Conservation (phyloP, 768 basidiomycete genomes). For the Amanita muscaria region DNA sequence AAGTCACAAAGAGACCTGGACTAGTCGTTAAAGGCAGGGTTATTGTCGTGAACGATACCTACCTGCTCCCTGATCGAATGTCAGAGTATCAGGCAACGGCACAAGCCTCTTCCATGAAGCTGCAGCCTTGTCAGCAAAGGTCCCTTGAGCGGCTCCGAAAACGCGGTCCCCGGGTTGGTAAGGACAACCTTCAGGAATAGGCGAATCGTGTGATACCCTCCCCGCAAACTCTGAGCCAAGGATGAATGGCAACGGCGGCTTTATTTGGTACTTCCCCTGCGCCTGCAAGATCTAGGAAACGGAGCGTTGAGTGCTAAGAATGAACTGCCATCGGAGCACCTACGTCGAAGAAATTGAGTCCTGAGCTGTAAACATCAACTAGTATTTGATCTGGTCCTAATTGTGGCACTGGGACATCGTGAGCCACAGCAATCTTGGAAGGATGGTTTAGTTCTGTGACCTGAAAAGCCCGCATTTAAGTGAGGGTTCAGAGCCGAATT, state of each 20-base stretch:
- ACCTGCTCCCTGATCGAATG: constrained; percentile 84
- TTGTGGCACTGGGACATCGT: constrained; percentile 51
- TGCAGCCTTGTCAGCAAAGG: constrained; percentile 70
- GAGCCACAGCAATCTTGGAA: constrained; percentile 46
- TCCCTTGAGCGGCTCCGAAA: constrained; percentile 75
- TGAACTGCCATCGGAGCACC: neutral
- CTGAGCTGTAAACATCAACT: constrained; percentile 68
- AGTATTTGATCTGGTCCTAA: constrained; percentile 47
- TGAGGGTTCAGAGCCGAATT: no score
- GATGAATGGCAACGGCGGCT: constrained; percentile 79
- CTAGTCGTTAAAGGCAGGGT: neutral
- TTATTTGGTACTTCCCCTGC: constrained; percentile 83
- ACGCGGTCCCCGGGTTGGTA: constrained; percentile 82
- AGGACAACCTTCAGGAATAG: constrained; percentile 70
- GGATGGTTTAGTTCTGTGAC: constrained; percentile 64
- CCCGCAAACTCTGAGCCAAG: constrained; percentile 87
- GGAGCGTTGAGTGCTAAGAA: constrained; percentile 7
- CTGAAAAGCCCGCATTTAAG: constrained; percentile 68
- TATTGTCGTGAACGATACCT: constrained; percentile 13
- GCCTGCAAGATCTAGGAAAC: constrained; percentile 77
- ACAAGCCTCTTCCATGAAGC: constrained; percentile 42
- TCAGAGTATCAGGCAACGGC: constrained; percentile 66
- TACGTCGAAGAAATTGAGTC: constrained; percentile 74
- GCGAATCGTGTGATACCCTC: constrained; percentile 54
- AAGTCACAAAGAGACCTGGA: constrained; percentile 74